Evolutionary conservation across 202 grass and related monocot genomes (phyloP), one percentile per base, ranked within the genome.

Genomic region (Carex arenaria): DNA sequence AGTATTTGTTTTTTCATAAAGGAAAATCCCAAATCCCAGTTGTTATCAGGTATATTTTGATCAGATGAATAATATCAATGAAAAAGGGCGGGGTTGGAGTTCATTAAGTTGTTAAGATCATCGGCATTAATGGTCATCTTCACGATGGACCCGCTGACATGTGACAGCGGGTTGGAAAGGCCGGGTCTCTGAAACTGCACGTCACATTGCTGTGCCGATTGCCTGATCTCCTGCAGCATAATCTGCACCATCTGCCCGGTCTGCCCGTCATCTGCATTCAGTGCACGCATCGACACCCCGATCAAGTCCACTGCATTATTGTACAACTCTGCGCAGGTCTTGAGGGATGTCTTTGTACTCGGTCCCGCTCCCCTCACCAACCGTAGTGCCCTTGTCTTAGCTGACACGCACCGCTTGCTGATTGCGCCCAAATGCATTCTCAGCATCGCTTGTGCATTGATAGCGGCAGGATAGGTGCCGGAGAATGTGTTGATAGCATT

Each of bases 71-170:
- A 3, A 62, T 62, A 79, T 61, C 55, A 61, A 36, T 61, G 31
- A 11, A 36, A 19, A 6, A 52, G 9, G 1, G 3, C 5, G 26
- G 49, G 32, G 56, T 49, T 49, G 10, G 18, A 7, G 54, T 40
- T 61, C 63, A 89, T 87, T 55, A 84, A 70, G 83, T 86, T 89
- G 80, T 87, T 88, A 42, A 94, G 85, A 28, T 86, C 47, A 67
- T 91, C 87, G 74, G 86, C 91, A 55, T 94, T 94, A 4, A 82
- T 70, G 7, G 92, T 87, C 84, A 94, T 94, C 82, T 89, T 80
- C 67, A 67, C 83, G 28, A 94, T 84, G 31, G 78, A 85, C 14
- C 32, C 28, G 47, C 89, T 87, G 43, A 82, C 81, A 56, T 87
- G 86, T 0, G 43, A 62, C 85, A 94, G 72, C 2, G 92, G 92